phyloP scores from a whole-genome alignment of 805 yeast genomes.

The Teunomyces barrocoloradensis region DNA sequence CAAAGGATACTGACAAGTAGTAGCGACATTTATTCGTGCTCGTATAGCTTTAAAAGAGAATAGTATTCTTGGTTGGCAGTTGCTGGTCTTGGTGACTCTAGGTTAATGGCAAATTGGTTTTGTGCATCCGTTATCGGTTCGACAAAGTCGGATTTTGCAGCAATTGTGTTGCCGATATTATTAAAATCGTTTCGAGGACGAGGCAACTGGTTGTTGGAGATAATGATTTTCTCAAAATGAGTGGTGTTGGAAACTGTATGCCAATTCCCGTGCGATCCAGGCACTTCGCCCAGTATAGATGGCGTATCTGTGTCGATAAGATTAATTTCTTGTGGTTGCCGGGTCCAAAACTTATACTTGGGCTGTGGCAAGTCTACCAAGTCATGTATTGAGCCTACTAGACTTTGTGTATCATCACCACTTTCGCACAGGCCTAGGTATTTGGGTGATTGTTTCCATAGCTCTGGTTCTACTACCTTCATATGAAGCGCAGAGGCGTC shows the following conservation, averaged over 20 bases:
- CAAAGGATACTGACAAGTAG: too few relatives aligned
- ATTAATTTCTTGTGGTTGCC: neutral
- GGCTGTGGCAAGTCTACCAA: neutral
- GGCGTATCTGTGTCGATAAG: neutral
- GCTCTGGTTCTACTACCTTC: neutral
- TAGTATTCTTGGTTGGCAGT: neutral
- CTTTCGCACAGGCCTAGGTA: neutral
- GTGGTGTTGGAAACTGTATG: constrained; percentile 30
- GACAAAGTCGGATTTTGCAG: constrained; percentile 13
- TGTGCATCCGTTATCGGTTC: neutral
- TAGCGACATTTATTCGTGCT: neutral
- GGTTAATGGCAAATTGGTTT: constrained; percentile 17
- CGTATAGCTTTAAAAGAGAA: neutral
- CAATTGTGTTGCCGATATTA: constrained; percentile 25
- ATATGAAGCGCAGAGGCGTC: neutral
- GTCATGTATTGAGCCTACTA: neutral
- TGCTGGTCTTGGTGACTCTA: constrained; percentile 14
- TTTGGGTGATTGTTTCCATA: neutral
- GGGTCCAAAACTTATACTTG: neutral
- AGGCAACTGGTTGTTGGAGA: constrained; percentile 32
- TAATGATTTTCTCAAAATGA: constrained; percentile 35
- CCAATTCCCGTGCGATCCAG: constrained; percentile 20
- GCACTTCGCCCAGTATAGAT: neutral
- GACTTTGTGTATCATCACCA: neutral
- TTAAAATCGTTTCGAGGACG: constrained; percentile 18